Percentiles rank a stretch among this genome's conserved stretches.
Evolutionary conservation across 257 asterid genomes (phyloP).

Genomic region (Marsdenia floribunda): DNA sequence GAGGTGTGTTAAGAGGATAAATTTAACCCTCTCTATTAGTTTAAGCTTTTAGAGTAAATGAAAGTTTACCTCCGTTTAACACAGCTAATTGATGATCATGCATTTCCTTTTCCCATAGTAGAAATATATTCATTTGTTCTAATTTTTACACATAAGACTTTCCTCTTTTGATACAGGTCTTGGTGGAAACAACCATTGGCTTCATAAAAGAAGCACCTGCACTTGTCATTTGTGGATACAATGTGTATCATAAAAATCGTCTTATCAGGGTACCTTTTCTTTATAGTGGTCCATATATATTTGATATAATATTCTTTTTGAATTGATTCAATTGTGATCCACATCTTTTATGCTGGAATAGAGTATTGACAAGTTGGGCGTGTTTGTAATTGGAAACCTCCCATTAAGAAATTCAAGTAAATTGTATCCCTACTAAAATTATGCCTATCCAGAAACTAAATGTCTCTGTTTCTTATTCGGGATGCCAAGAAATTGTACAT

Average conservation of each 20-base stretch:
- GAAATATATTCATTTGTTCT: not conserved
- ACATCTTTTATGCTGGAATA: slow-evolving; percentile 2
- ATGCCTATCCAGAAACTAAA: not conserved
- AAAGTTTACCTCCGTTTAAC: too few relatives aligned
- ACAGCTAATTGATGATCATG: not conserved
- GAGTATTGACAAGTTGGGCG: not conserved
- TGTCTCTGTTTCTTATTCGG: not conserved
- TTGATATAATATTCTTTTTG: not conserved
- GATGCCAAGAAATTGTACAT: not conserved
- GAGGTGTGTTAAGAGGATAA: too few relatives aligned
- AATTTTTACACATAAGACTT: not conserved
- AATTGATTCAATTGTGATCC: slow-evolving; percentile 9
- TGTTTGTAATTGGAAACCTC: slow-evolving; percentile 1
- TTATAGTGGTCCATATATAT: not conserved
- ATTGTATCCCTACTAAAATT: not conserved
- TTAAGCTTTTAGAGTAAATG: too few relatives aligned
- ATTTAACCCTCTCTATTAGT: too few relatives aligned
- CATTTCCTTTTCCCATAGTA: slow-evolving; percentile 8
- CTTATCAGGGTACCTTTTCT: slow-evolving; percentile 67
- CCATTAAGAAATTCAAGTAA: not conserved
- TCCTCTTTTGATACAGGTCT: slow-evolving; percentile 32
- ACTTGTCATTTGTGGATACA: slow-evolving; percentile 62
- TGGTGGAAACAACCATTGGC: slow-evolving; percentile 69
- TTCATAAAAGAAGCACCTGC: slow-evolving; percentile 82
- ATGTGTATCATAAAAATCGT: slow-evolving; percentile 88